These are phyloP conservation scores for Begonia loranthoides DNA, from an alignment of 306 rosid species.

Conservation along the genomic window DNA sequence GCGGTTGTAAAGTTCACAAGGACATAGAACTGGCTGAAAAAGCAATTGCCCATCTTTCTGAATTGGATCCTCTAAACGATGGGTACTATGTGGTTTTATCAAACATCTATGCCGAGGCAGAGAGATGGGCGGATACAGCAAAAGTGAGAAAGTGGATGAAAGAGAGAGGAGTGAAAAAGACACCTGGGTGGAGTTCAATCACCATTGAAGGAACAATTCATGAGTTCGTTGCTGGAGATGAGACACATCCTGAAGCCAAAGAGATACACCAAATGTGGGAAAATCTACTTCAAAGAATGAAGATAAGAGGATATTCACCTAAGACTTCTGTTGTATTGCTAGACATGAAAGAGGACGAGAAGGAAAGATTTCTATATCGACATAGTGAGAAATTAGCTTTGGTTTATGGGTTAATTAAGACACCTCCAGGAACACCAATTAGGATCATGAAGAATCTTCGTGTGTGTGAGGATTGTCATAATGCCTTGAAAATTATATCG, in stretches of 20 bases:
- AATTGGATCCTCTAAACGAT: constrained; percentile 32
- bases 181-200: constrained; percentile 41
- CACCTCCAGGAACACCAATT: constrained; percentile 26
- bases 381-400: constrained; percentile 42
- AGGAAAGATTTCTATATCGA: constrained; percentile 26
- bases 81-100: constrained; percentile 33
- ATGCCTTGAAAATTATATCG: constrained; percentile 28
- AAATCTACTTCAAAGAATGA: constrained; percentile 27
- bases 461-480: constrained; percentile 46
- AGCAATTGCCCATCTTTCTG: constrained; percentile 28
- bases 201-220: constrained; percentile 26
- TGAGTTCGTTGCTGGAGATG: constrained; percentile 40
- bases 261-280: constrained; percentile 30
- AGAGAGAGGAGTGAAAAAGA: constrained; percentile 34
- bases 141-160: constrained; percentile 32
- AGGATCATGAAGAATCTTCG: constrained; percentile 51
- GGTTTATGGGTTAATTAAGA: constrained; percentile 34
- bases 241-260: constrained; percentile 31
- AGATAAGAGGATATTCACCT: constrained; percentile 34
- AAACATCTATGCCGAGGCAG: constrained; percentile 35
- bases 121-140: constrained; percentile 24
- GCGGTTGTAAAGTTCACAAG: constrained; percentile 43
- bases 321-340: constrained; percentile 40
- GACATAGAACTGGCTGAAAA: constrained; percentile 34
- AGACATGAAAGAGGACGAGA: constrained; percentile 36